Evolutionary conservation across 306 rosid species (phyloP), one percentile per base, ranked within the genome.

Genomic region (Prinsepia uniflora): DNA sequence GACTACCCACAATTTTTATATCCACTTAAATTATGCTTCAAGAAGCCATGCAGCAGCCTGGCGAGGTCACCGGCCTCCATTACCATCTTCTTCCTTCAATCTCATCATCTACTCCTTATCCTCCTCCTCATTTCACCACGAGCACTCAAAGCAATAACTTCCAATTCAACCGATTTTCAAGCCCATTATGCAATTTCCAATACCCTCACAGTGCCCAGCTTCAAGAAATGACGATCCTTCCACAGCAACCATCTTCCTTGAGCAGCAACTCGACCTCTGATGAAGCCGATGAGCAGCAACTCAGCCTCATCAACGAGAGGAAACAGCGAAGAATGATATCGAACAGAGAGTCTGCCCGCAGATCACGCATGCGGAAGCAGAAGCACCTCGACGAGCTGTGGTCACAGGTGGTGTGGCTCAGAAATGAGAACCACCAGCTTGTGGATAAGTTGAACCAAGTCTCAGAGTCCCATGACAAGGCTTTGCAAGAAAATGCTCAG

Each of bases 281-380:
- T 45, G 97, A 91, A 67, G 96, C 96, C 2, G 97, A 94, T 5
- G 96, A 89, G 63, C 95, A 86, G 6, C 87, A 92, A 17, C 78
- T 71, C 6, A 67, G 87, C 17, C 88, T 89, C 71, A 87, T 84
- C 79, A 83, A 77, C 7, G 99, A 94, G 81, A 85, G 99, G 73
- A 94, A 88, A 45, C 95, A 89, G 40, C 74, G 99, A 43, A 76
- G 99, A 79, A 94, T 89, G 97, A 87, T 94, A 82, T 94, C 99
- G 0, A 94, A 94, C 74, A 68, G 99, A n/a, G 99, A 94, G 42
- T 94, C 99, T 0, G 99, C 99, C 0, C 89, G 99, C 3, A 61
- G 99, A 8, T 94, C 99, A 0, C 86, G 99, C 4, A 89, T 89
- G 91, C 85, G 99, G 58, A 94, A 91, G 85, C 97, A 94, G 77